Evolutionary conservation across 139 green algal genomes (phyloP), one percentile per base, ranked within the genome.

Genomic region (Tetraselmis striata): DNA sequence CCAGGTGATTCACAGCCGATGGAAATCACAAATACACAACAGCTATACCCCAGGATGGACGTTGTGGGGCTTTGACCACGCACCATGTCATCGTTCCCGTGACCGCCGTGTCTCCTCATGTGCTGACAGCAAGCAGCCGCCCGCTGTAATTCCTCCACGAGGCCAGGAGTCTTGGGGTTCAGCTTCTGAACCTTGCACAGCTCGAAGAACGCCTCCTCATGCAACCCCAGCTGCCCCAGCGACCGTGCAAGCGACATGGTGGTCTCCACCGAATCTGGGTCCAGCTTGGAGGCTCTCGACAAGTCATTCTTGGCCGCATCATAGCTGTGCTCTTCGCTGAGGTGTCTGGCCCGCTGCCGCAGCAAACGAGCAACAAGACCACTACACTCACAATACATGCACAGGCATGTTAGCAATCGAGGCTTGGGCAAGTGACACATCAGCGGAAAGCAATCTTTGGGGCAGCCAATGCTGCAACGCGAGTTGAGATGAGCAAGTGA

Each of bases 151-250:
- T 84, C 30, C 30, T 59, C 77, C 27, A 85, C 29, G n/a, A 92
- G 79, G 28, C 88, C 84, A 0, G 84, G 82, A 2, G 45, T 75
- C 31, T 77, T 75, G 2, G 86, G 86, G 0, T 75, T 76, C 29
- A 59, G 30, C 5, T 82, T 86, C 2, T 83, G 59, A 23, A 91
- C 59, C 30, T 59, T 31, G 75, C 89, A 87, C 31, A 89, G 28
- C 25, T 86, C 78, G 1, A 92, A 80, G 59, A 92, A 88, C 27
- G 79, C 84, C 24, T 86, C 77, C 25, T 76, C 79, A 76, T 83
- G 76, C 22, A 30, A 2, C 0, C 82, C 84, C 27, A 76, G 28
- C 29, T 82, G 77, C 30, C 85, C 77, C 75, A 86, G 82, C 1
- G 83, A 29, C 79, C 85, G 59, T 5, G 86, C 79, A 2, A 75